Evolutionary conservation across 345 rosid genomes (phyloP).

Genomic region (Eucalyptus virginea): DNA sequence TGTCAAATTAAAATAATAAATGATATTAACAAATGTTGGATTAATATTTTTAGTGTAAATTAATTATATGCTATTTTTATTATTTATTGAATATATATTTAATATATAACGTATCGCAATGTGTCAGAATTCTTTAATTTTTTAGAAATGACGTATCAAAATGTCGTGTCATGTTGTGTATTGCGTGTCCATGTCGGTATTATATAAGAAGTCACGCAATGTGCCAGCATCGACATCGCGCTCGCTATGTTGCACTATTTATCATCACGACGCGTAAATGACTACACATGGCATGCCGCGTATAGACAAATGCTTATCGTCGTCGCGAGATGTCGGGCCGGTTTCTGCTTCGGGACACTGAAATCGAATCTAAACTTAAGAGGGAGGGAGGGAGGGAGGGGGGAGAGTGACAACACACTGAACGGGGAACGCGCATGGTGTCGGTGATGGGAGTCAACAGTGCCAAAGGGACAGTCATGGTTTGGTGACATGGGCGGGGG

Average conservation of each 20-base stretch:
- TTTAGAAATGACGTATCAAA: accelerated
- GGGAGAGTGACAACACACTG: neutral
- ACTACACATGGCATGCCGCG: neutral
- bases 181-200: accelerated
- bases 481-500: neutral
- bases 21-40: too few relatives aligned
- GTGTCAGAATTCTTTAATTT: accelerated
- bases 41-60: too few relatives aligned
- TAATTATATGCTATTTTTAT: too few relatives aligned
- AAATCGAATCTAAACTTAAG: neutral
- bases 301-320: neutral
- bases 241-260: too few relatives aligned
- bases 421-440: neutral
- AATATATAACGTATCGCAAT: accelerated
- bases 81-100: too few relatives aligned
- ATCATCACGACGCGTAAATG: neutral
- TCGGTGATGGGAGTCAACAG: neutral
- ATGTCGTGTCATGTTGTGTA: accelerated
- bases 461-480: neutral
- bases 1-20: too few relatives aligned
- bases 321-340: neutral
- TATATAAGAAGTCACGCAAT: too few relatives aligned
- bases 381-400: neutral
- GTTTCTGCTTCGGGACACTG: neutral
- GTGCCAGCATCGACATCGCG: accelerated